These are phyloP conservation scores for Pezicula radicicola DNA, from an alignment of 2,329 filamentous ascomycete genomes.

Conservation along the genomic window DNA sequence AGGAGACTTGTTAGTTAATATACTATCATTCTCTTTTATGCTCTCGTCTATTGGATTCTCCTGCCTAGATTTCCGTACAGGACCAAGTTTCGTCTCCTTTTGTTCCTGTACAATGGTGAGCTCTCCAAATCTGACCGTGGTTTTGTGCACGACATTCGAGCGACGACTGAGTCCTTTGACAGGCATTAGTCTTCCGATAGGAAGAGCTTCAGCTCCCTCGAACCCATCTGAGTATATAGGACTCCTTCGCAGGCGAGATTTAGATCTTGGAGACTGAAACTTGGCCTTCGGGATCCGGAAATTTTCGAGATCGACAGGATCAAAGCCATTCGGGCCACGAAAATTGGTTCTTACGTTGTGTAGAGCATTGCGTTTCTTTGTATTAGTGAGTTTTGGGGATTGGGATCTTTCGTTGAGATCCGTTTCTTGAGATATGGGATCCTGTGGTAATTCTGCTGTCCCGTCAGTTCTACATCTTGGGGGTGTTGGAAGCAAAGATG, in stretches of 20 bases:
- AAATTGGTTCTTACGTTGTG: background rate
- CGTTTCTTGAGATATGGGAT: conserved; percentile 19
- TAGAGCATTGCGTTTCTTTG: background rate
- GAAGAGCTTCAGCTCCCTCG: conserved; percentile 18
- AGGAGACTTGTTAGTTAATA: no score
- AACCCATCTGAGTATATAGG: conserved; percentile 22
- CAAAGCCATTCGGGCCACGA: conserved; percentile 1
- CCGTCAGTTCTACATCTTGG: conserved; percentile 2
- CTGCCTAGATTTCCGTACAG: no score
- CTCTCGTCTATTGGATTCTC: no score
- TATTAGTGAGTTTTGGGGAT: background rate
- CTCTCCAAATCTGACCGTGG: background rate
- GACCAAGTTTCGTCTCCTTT: background rate
- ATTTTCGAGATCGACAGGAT: conserved; percentile 7
- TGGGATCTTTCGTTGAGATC: no score
- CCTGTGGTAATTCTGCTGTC: conserved; percentile 14
- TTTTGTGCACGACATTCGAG: background rate
- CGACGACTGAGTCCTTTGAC: conserved; percentile 1
- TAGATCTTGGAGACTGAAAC: background rate
- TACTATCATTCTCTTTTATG: no score
- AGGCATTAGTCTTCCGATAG: conserved; percentile 20
- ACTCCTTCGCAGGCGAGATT: background rate
- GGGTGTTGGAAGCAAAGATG: no score
- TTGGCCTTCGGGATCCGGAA: conserved; percentile 18
- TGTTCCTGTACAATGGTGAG: conserved; percentile 1